These are phyloP conservation scores for Thielaviopsis ethacetica DNA, from an alignment of 2,329 filamentous ascomycete genomes.

Conservation along the genomic window DNA sequence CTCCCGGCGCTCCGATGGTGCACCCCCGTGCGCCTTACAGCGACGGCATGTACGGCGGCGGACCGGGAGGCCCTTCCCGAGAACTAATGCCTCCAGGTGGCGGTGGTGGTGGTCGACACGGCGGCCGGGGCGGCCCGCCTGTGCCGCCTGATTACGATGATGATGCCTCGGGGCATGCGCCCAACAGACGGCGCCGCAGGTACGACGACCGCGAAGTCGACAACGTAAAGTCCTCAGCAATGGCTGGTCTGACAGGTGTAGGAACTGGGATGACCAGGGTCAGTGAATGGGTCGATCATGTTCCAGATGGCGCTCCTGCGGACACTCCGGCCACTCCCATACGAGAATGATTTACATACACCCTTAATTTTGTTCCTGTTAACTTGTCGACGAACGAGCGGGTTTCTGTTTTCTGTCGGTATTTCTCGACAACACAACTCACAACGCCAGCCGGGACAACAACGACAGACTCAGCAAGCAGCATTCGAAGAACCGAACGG, in stretches of 20 bases:
- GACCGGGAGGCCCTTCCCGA: slow-evolving; percentile 9
- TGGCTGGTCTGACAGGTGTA: slow-evolving; percentile 31
- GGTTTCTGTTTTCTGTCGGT: neutral
- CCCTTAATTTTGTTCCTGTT: neutral
- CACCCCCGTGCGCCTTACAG: slow-evolving; percentile 2
- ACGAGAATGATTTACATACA: slow-evolving; percentile 1
- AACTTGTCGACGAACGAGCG: neutral
- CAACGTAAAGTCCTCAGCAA: slow-evolving; percentile 22
- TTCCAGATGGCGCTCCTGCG: slow-evolving; percentile 27
- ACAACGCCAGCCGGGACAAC: neutral
- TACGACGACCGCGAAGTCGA: slow-evolving; percentile 8
- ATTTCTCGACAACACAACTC: neutral
- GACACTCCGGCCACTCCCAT: slow-evolving; percentile 8
- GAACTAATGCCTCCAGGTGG: slow-evolving; percentile 4
- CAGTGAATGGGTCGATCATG: slow-evolving; percentile 31
- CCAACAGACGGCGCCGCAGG: slow-evolving; percentile 11
- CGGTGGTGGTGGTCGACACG: slow-evolving; percentile 1
- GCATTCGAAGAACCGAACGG: neutral
- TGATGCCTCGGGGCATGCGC: slow-evolving; percentile 11
- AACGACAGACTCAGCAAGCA: neutral
- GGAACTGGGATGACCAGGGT: slow-evolving; percentile 31
- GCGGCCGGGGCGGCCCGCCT: slow-evolving; percentile 3
- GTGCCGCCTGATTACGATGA: slow-evolving; percentile 8
- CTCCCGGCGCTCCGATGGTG: slow-evolving; percentile 2
- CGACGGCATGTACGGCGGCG: slow-evolving; percentile 8